Conservation (phyloP, 2,329 filamentous ascomycete genomes). For the Talaromyces sp. region DNA sequence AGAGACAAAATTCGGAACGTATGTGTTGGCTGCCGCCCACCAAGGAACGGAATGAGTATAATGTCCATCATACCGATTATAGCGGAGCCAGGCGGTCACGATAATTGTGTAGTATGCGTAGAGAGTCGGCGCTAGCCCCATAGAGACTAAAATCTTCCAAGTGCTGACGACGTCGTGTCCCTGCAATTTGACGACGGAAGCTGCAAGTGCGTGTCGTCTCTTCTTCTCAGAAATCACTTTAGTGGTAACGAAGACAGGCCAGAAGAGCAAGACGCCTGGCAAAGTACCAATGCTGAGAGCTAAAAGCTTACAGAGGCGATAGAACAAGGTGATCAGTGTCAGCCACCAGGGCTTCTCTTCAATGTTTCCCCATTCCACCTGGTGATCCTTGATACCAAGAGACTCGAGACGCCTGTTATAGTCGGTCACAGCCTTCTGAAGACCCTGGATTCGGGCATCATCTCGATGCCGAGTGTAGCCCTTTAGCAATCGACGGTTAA, state of each 20-base stretch:
- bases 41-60: slow-evolving; percentile 21
- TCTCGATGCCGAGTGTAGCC: slow-evolving; percentile 89
- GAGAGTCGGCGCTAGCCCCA: slow-evolving; percentile 75
- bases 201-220: slow-evolving; percentile 76
- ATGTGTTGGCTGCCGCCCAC: slow-evolving; percentile 33
- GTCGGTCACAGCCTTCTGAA: slow-evolving; percentile 72
- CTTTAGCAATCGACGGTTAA: slow-evolving; percentile 83
- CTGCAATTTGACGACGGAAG: slow-evolving; percentile 81
- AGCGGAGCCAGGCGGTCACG: slow-evolving; percentile 72
- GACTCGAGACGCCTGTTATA: slow-evolving; percentile 85
- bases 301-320: slow-evolving; percentile 73
- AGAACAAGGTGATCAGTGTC: slow-evolving; percentile 73
- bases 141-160: slow-evolving; percentile 84
- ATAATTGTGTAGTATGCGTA: slow-evolving; percentile 78
- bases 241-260: slow-evolving; percentile 80
- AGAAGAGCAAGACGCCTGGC: slow-evolving; percentile 81
- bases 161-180: slow-evolving; percentile 84
- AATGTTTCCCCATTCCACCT: slow-evolving; percentile 78
- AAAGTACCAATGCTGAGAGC: slow-evolving; percentile 76
- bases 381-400: slow-evolving; percentile 84
- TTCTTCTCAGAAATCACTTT: slow-evolving; percentile 79
- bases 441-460: slow-evolving; percentile 73
- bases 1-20: slow-evolving; percentile 74
- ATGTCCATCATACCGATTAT: slow-evolving; percentile 72
- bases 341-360: slow-evolving; percentile 49